Base-by-base conservation (phyloP, 2,329 filamentous ascomycete genomes). In the Aspergillus intermedius region DNA sequence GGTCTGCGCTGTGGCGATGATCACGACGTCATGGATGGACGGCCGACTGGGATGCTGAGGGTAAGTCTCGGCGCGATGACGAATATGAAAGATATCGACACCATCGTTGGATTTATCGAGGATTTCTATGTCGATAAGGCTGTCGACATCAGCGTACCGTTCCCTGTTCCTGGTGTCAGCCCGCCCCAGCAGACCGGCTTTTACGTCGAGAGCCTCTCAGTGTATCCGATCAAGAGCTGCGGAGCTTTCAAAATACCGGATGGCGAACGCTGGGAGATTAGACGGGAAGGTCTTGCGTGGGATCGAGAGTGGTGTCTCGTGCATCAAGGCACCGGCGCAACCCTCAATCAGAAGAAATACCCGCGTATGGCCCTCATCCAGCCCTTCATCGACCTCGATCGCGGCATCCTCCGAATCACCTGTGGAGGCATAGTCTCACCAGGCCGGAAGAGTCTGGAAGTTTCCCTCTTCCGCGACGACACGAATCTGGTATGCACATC, bases 271-370 rank as follows among this genome's bases (percentile, higher is more conserved):
- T 98, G 93, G 93, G 82, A 87, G 58, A 77, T 97, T 17, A 81
- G 80, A 48, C 75, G 79, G 6, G 90, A 96, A 70, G 93, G 93
- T 0, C 75, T 98, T 2, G 86, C 84, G 7, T 97, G 91, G 90
- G 93, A 98, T 66, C 80, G 93, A 52, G 91, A 97, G 72, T 98
- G 93, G 91, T 97, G 91, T 69, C 74, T 98, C 17, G 77, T 98
- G 12, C 91, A 96, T 64, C 80, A 84, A 61, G 90, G 88, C 40
- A 94, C 91, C 1, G 87, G 88, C 0, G 83, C 84, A 58, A 89
- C 86, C 5, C 74, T 98, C 47, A 95, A 82, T 63, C 91, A 97
- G 68, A 98, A 97, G 70, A 78, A 84, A 54, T 85, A 93, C 62
- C 88, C 91, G 2, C 81, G 77, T 30, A 97, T 98, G 91, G 86